Conservation (phyloP, 495 filamentous ascomycete genomes). For the Penicillium soppii region DNA sequence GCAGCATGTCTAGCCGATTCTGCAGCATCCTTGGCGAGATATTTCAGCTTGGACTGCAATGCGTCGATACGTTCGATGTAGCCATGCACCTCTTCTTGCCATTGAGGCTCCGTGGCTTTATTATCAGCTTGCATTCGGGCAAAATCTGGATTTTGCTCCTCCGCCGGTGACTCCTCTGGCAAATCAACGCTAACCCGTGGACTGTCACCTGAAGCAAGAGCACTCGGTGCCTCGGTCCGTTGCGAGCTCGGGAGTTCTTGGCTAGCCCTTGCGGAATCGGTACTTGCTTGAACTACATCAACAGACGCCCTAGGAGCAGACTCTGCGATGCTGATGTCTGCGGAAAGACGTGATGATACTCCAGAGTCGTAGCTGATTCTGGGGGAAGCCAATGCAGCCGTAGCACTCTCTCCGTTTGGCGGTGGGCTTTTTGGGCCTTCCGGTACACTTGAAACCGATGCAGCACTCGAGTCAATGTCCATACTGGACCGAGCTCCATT, state of each 20-base stretch:
- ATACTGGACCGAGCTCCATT: constrained; percentile 39
- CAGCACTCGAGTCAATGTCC: constrained; percentile 34
- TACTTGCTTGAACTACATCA: constrained; percentile 17
- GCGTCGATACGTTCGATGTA: constrained; percentile 93
- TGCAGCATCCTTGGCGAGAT: constrained; percentile 75
- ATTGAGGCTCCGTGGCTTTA: constrained; percentile 58
- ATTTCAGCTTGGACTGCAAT: constrained; percentile 84
- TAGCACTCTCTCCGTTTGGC: constrained; percentile 10
- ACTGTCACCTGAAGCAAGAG: constrained; percentile 14
- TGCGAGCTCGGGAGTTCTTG: constrained; percentile 13
- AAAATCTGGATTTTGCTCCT: constrained; percentile 37
- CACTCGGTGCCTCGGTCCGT: background rate
- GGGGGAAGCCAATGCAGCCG: constrained; percentile 2
- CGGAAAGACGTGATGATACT: constrained; percentile 31
- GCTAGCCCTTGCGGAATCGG: constrained; percentile 3
- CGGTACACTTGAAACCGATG: constrained; percentile 14
- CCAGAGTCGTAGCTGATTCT: constrained; percentile 36
- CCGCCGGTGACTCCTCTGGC: constrained; percentile 11
- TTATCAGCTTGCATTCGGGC: constrained; percentile 55
- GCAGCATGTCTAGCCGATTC: constrained; percentile 67
- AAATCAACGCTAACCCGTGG: constrained; percentile 14
- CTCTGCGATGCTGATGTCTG: constrained; percentile 22
- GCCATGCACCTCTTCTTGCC: constrained; percentile 75
- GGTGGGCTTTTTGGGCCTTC: constrained; percentile 16
- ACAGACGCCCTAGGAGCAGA: constrained; percentile 8